phyloP scores from a whole-genome alignment of 257 asterid species.

The Echites panduratus region DNA sequence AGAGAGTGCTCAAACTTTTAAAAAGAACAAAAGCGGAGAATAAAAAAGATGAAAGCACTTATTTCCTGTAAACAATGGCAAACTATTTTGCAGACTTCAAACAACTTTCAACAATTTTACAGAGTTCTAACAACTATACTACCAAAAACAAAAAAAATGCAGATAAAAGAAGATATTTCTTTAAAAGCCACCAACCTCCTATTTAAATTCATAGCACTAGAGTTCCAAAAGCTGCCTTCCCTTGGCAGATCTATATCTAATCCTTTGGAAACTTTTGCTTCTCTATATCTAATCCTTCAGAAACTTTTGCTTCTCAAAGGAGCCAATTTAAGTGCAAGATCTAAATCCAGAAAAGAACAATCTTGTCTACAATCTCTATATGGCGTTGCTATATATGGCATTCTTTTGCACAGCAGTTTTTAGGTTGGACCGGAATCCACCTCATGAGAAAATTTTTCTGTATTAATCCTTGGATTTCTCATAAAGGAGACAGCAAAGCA shows the following conservation, averaged over 20 bases:
- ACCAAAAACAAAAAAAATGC: too few species aligned
- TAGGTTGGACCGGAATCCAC: neutral
- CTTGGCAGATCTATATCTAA: neutral
- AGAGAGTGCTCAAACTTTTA: neutral
- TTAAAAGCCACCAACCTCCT: neutral
- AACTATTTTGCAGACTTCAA: too few species aligned
- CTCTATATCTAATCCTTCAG: neutral
- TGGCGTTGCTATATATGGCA: neutral
- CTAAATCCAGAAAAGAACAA: neutral
- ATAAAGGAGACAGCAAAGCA: neutral
- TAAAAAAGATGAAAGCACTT: too few species aligned
- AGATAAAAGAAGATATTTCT: neutral
- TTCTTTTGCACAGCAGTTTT: neutral
- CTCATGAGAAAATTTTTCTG: neutral
- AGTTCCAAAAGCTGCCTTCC: neutral
- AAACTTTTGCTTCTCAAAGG: neutral
- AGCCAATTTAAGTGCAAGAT: neutral
- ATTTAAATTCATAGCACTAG: neutral
- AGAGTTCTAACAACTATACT: too few species aligned
- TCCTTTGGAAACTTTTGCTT: neutral
- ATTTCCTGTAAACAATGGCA: too few species aligned
- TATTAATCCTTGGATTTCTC: neutral
- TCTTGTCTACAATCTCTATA: too few species aligned
- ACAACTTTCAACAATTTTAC: too few species aligned
- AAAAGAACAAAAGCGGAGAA: neutral